Evolutionary conservation across 805 yeast species (phyloP).

Genomic region (Vanderwaltozyma verrucispora): DNA sequence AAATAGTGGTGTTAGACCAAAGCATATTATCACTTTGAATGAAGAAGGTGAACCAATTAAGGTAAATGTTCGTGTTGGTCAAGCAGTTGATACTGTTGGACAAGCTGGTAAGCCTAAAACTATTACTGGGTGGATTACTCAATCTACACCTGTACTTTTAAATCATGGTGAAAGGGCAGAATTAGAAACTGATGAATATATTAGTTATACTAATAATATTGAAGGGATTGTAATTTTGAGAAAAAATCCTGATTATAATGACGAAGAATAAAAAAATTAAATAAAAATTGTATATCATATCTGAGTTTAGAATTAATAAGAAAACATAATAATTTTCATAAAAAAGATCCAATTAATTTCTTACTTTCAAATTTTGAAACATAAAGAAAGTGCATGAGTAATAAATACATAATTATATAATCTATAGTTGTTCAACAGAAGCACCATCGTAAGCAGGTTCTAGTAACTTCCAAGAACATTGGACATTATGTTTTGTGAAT

Average conservation of each 20-base stretch:
- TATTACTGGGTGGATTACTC: conserved; percentile 99
- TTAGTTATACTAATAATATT: conserved; percentile 65
- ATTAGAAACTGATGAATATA: conserved; percentile 79
- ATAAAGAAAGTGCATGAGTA: too few species aligned
- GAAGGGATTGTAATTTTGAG: conserved; percentile 91
- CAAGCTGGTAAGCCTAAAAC: conserved; percentile 99
- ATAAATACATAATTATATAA: background rate
- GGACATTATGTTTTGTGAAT: conserved; percentile 55
- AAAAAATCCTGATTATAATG: conserved; percentile 80
- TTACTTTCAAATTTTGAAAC: too few species aligned
- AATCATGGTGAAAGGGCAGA: conserved; percentile 96
- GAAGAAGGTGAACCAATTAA: conserved; percentile 84
- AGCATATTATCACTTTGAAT: conserved; percentile 87
- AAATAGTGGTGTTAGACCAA: conserved; percentile 83
- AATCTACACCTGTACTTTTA: conserved; percentile 89
- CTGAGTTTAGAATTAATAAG: background rate
- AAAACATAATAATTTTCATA: background rate
- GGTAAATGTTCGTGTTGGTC: conserved; percentile 96
- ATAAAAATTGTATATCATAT: background rate
- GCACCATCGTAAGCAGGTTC: conserved; percentile 90
- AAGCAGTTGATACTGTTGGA: conserved; percentile 97
- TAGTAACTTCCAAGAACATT: conserved; percentile 73
- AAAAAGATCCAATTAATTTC: background rate
- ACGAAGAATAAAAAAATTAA: conserved; percentile 43
- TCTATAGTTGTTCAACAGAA: conserved; percentile 28